Conservation (phyloP, 2,329 filamentous ascomycete genomes). For the Aspergillus phoenicis region DNA sequence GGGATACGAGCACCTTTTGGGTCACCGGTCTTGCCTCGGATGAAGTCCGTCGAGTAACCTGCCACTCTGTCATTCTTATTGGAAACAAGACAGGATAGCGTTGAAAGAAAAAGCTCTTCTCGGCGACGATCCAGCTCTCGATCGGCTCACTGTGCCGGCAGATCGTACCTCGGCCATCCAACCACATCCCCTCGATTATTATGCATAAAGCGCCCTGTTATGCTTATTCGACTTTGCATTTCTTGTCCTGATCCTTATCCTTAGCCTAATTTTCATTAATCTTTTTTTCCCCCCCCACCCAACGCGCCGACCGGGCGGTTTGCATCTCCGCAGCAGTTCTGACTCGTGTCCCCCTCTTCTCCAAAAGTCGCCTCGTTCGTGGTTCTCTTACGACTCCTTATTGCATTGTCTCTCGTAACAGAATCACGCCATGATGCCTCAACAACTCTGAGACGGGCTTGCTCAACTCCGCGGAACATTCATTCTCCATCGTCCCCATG, state of each 20-base stretch:
- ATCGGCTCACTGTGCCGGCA: neutral
- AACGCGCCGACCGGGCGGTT: neutral
- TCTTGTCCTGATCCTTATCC: too few relatives aligned
- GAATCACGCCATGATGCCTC: neutral
- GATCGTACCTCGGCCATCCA: neutral
- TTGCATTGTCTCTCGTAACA: neutral
- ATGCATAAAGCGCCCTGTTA: neutral
- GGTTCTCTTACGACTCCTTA: neutral
- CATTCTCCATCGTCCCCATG: too few relatives aligned
- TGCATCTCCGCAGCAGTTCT: neutral
- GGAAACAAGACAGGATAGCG: neutral
- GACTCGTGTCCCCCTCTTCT: neutral
- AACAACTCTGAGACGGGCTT: too few relatives aligned
- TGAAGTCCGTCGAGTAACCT: neutral
- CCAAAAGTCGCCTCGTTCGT: too few relatives aligned
- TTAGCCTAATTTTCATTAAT: neutral
- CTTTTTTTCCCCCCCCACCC: neutral
- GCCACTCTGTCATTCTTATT: neutral
- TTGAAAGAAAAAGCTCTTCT: neutral
- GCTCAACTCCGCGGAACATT: too few relatives aligned
- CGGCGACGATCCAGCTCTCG: neutral
- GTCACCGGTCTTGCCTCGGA: neutral
- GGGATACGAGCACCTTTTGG: neutral
- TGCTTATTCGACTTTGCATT: neutral
- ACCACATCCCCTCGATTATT: neutral